Base-by-base conservation (phyloP, 2,329 filamentous ascomycete genomes). In the Microdochium bolleyi region DNA sequence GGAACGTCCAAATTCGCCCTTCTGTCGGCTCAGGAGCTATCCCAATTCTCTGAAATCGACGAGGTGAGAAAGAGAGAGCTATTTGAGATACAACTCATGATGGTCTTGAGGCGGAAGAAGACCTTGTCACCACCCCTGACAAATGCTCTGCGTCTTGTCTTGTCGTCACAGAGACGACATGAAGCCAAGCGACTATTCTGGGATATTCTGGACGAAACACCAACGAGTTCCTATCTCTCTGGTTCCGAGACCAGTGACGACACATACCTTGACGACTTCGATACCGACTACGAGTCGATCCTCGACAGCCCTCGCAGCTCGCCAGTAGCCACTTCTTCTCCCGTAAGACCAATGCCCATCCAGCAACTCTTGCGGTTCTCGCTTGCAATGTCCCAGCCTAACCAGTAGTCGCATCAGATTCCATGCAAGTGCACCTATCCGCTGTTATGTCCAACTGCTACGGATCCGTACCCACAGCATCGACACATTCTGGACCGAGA, bases 31-130 rank as follows among this genome's bases (percentile, higher is more conserved):
- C 22, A 22, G n/a, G 32, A 53, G 25, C 55, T 61, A 7, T 25
- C 51, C 16, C 48, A 24, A 13, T 56, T 52, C 41, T 38, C 44
- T 7, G 25, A 50, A 19, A 56, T 60, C 10, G 24, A 30, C 7
- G 49, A 55, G 2, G 25, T 21, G 13, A 53, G 34, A 48, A 61
- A 58, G 53, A 52, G 54, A 41, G n/a, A 21, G 10, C 25, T 58
- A 10, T 58, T 61, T 32, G 54, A 57, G 7, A 52, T 56, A 5
- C 60, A 61, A 48, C 53, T 56, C n/a, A 49, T 27, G 41, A 22
- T 46, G 41, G 41, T 46, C 7, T 22, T 46, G 21, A 46, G 13
- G 19, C 16, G 13, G 19, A 46, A 24, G 41, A 16, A 19, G 19
- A 7, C 19, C n/a, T 24, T 46, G 41, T 46, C 41, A 19, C 16